Conservation (phyloP, 2,329 filamentous ascomycete genomes). For the Trichoderma arundinaceum region DNA sequence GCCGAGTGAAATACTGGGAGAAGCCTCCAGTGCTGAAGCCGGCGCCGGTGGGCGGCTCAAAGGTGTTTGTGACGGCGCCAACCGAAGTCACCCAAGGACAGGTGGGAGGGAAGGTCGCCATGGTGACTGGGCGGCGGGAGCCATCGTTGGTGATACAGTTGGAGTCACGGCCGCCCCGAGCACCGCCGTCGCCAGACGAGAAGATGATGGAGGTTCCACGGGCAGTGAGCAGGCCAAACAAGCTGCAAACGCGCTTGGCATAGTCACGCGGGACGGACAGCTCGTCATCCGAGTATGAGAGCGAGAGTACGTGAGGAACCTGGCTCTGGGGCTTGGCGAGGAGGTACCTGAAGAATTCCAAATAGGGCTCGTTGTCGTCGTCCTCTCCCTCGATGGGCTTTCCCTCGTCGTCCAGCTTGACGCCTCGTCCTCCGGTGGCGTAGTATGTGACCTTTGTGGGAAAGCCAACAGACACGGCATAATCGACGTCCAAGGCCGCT, state of each 20-base stretch:
- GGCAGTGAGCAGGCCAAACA: conserved; percentile 59
- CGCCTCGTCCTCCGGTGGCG: conserved; percentile 52
- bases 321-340: conserved; percentile 50
- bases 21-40: conserved; percentile 59
- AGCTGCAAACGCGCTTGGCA: conserved; percentile 57
- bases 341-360: conserved; percentile 59
- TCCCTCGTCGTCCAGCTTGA: conserved; percentile 49
- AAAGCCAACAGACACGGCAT: conserved; percentile 53
- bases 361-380: conserved; percentile 61
- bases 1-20: conserved; percentile 55
- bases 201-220: conserved; percentile 59
- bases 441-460: conserved; percentile 54
- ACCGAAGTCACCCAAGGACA: conserved; percentile 73
- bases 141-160: conserved; percentile 65
- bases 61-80: conserved; percentile 58
- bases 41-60: conserved; percentile 49
- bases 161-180: conserved; percentile 53
- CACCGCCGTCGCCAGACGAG: conserved; percentile 58
- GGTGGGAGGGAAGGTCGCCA: conserved; percentile 67
- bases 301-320: conserved; percentile 61
- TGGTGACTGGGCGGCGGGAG: conserved; percentile 58
- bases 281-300: conserved; percentile 66
- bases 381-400: conserved; percentile 40
- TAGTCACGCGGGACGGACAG: conserved; percentile 58
- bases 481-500: conserved; percentile 57